Percentiles rank a stretch among this genome's conserved stretches.
phyloP scores from a whole-genome alignment of 768 basidiomycete genomes.

The Lactifluus volemus region DNA sequence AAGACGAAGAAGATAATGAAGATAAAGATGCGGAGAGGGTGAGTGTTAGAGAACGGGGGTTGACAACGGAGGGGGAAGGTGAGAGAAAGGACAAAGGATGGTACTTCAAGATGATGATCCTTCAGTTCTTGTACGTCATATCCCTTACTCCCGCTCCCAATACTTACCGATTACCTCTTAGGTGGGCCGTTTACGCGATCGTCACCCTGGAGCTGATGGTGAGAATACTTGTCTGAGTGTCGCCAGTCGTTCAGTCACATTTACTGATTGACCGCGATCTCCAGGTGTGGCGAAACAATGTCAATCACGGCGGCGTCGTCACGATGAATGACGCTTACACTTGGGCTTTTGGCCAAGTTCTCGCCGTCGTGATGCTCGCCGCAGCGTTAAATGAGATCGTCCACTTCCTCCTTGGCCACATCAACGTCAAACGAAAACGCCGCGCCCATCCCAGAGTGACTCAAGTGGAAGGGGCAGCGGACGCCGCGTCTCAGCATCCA shows the following conservation, averaged over 20 bases:
- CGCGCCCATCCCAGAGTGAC: background rate
- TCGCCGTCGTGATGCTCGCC: slow-evolving; percentile 13
- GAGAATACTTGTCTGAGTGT: background rate
- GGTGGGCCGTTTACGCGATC: slow-evolving; percentile 7
- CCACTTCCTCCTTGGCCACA: slow-evolving; percentile 2
- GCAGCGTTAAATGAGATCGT: slow-evolving; percentile 3
- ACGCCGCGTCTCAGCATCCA: too few species aligned
- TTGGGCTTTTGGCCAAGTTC: slow-evolving; percentile 14
- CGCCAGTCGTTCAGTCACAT: background rate
- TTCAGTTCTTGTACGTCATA: slow-evolving; percentile 2
- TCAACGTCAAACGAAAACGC: background rate
- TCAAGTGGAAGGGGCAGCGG: too few species aligned
- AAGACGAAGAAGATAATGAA: background rate
- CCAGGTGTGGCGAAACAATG: slow-evolving; percentile 6
- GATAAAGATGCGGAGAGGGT: background rate
- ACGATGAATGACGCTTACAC: background rate
- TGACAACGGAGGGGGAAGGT: background rate
- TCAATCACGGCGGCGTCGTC: background rate
- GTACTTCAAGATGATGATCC: background rate
- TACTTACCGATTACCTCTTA: background rate
- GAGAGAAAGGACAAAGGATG: background rate
- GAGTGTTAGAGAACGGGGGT: background rate
- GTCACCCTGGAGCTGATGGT: slow-evolving; percentile 13
- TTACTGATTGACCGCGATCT: background rate
- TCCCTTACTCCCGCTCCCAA: background rate